These are phyloP conservation scores for Blastobotrys peoriensis DNA, from an alignment of 805 yeast genomes.

Conservation along the genomic window DNA sequence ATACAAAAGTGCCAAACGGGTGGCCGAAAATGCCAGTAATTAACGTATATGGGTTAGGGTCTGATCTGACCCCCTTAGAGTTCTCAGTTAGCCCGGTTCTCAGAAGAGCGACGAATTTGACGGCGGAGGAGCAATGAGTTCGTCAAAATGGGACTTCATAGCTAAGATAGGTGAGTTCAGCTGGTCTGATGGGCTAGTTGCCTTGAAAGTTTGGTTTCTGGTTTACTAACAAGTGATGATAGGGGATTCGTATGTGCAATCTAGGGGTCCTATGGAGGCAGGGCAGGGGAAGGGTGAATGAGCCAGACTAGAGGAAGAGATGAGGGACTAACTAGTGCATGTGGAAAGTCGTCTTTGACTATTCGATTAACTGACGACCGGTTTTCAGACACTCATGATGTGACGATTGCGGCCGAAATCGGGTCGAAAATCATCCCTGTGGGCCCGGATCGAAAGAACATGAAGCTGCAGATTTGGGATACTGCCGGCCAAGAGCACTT, in stretches of 20 bases:
- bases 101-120: too few relatives aligned
- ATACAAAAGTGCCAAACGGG: too few relatives aligned
- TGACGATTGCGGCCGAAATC: slow-evolving; percentile 34
- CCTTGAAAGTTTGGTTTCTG: background rate
- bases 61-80: too few relatives aligned
- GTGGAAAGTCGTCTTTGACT: slow-evolving; percentile 34
- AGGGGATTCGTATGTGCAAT: slow-evolving; percentile 30
- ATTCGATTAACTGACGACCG: slow-evolving; percentile 32
- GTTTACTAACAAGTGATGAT: slow-evolving; percentile 32
- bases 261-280: background rate
- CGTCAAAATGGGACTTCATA: slow-evolving; percentile 27
- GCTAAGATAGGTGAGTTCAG: slow-evolving; percentile 26
- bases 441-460: slow-evolving; percentile 23
- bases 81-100: too few relatives aligned
- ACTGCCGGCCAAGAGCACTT: slow-evolving; percentile 35
- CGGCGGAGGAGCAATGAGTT: too few relatives aligned
- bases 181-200: background rate
- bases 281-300: background rate
- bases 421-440: slow-evolving; percentile 31
- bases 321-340: slow-evolving; percentile 22
- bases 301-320: background rate
- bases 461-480: slow-evolving; percentile 34
- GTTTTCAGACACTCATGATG: slow-evolving; percentile 31
- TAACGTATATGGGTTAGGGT: too few relatives aligned
- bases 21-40: too few relatives aligned